A percentile compares a stretch with the other conserved stretches of the same genome.
Evolutionary conservation across 352 stramenopile genomes (phyloP).

Genomic region (Globisporangium iwayamae): DNA sequence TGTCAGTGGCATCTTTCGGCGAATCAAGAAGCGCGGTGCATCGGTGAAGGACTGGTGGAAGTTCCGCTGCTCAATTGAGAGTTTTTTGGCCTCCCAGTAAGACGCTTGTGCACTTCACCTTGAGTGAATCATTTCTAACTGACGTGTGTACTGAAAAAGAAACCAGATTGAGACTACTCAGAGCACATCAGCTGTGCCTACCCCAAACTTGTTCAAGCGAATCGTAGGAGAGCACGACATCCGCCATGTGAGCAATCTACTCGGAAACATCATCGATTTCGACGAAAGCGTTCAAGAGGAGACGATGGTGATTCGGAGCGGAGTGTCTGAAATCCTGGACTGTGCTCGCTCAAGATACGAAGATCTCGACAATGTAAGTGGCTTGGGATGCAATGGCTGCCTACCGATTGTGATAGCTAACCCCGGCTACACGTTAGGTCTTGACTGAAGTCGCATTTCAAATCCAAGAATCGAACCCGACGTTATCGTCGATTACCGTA

Average conservation of each 20-base stretch:
- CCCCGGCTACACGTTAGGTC: slow-evolving; percentile 33
- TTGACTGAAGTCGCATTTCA: slow-evolving; percentile 80
- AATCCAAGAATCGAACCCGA: slow-evolving; percentile 71
- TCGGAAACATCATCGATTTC: slow-evolving; percentile 83
- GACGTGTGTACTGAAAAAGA: slow-evolving; percentile 10
- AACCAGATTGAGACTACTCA: slow-evolving; percentile 25
- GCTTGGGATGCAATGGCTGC: too few relatives aligned
- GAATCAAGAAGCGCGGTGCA: slow-evolving; percentile 60
- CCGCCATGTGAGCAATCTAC: slow-evolving; percentile 66
- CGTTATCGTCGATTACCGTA: slow-evolving; percentile 70
- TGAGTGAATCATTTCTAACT: slow-evolving; percentile 5
- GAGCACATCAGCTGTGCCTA: not conserved
- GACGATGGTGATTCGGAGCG: slow-evolving; percentile 59
- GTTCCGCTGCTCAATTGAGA: slow-evolving; percentile 51
- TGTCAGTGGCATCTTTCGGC: slow-evolving; percentile 53
- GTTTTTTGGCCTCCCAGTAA: slow-evolving; percentile 63
- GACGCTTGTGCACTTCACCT: not conserved
- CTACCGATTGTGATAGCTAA: not conserved
- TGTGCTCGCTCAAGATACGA: slow-evolving; percentile 61
- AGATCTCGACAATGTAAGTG: slow-evolving; percentile 78
- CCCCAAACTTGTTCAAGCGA: slow-evolving; percentile 34
- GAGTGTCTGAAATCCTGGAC: slow-evolving; percentile 73
- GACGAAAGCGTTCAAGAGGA: slow-evolving; percentile 68
- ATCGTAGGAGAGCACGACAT: slow-evolving; percentile 35
- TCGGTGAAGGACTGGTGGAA: slow-evolving; percentile 67